Base-by-base conservation (phyloP, 345 rosid species). In the Capsella bursapastoris region DNA sequence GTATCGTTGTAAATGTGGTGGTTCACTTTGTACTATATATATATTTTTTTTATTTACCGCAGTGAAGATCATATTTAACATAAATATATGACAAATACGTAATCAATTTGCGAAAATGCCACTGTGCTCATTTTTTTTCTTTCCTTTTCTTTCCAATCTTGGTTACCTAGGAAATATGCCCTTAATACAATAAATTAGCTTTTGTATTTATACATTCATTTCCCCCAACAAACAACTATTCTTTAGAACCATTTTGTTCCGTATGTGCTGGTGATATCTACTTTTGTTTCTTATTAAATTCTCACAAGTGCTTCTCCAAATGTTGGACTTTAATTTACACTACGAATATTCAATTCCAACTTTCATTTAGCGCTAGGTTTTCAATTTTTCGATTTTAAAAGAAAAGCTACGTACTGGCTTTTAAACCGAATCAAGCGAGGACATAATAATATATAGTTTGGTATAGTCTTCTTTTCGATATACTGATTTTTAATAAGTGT, bases 241-340 rank as follows among this genome's bases (percentile, higher is more conserved):
- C 15, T n/a, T 71, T 8, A 50, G 28, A 38, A 61, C n/a, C 13
- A 50, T 71, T 22, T 43, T 60, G 40, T 28, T 59, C 58, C 3
- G 22, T 7, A 1, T 22, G 15, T 34, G 10, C 9, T 8, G 59
- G 51, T 61, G 22, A 15, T 4, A 72, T 40, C 76, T 51, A 62
- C 62, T 62, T 61, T 51, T 72, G 52, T 31, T 61, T 60, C 52
- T 59, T 38, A 15, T 28, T 56, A 69, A 68, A 11, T 22, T 43
- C 44, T 31, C 14, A 43, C 53, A 56, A 56, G 25, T 69, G 37
- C 22, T 50, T 37, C 25, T 22, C 25, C 25, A 22, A 22, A 22
- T 22, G 25, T 22, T 22, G 25, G 25, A 22, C 25, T 22, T 22
- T 22, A 22, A 22, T 22, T 49, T 14, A 38, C 51, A 55, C 15